Evolutionary conservation across 371 early-diverging fungal genomes (phyloP).

Genomic region (Synchytrium microbalum): DNA sequence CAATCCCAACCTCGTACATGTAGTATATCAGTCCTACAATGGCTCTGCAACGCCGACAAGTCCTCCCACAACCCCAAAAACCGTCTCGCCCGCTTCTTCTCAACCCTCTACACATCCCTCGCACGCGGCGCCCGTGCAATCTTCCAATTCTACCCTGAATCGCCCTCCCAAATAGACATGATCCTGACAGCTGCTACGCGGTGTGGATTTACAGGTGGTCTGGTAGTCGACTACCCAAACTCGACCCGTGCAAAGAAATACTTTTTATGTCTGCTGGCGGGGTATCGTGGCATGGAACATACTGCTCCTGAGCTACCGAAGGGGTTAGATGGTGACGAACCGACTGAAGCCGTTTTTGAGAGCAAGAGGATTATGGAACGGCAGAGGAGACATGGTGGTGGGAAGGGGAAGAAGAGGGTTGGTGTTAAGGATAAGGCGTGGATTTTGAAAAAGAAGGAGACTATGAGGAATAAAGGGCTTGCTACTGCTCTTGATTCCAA

Average conservation of each 20-base stretch:
- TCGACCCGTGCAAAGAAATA: slow-evolving; percentile 95
- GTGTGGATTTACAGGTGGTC: slow-evolving; percentile 94
- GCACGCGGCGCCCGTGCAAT: slow-evolving; percentile 87
- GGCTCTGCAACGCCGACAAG: slow-evolving; percentile 98
- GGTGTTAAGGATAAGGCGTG: slow-evolving; percentile 80
- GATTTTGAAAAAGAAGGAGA: slow-evolving; percentile 87
- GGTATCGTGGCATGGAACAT: slow-evolving; percentile 46
- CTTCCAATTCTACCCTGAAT: slow-evolving; percentile 99
- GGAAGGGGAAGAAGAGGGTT: slow-evolving; percentile 33
- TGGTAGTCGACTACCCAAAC: slow-evolving; percentile 96
- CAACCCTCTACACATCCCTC: slow-evolving; percentile 81
- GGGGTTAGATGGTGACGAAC: slow-evolving; percentile 60
- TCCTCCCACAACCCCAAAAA: slow-evolving; percentile 69
- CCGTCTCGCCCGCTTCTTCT: slow-evolving; percentile 87
- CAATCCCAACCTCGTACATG: not conserved
- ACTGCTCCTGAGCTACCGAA: slow-evolving; percentile 55
- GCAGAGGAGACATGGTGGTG: slow-evolving; percentile 32
- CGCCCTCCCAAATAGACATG: slow-evolving; percentile 89
- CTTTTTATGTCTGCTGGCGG: slow-evolving; percentile 92
- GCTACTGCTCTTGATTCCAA: slow-evolving; percentile 86
- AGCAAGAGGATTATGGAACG: slow-evolving; percentile 28
- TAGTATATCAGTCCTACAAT: slow-evolving; percentile 97
- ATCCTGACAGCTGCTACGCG: slow-evolving; percentile 80
- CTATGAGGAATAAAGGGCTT: slow-evolving; percentile 74
- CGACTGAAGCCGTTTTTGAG: slow-evolving; percentile 22